phyloP scores from a whole-genome alignment of 2,329 filamentous ascomycete genomes.

The Anthostomella pinea region DNA sequence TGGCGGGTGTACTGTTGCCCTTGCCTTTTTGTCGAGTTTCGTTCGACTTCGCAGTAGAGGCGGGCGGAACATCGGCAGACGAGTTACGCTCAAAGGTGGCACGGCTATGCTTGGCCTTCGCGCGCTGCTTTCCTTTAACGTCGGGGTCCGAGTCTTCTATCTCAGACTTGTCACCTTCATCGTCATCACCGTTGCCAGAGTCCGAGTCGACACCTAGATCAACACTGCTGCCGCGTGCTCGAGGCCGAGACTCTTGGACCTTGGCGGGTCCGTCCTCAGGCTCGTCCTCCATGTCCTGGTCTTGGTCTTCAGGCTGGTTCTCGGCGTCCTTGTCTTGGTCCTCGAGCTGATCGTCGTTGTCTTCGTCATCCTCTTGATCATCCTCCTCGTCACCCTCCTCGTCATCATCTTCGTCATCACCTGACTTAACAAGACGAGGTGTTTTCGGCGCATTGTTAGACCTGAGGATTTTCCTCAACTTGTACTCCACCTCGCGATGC shows the following conservation, averaged over 20 bases:
- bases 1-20: constrained; percentile 1
- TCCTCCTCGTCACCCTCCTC: constrained; percentile 5
- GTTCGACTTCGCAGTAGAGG: constrained; percentile 4
- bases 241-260: no score
- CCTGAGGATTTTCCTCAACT: constrained; percentile 22
- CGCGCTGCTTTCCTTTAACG: constrained; percentile 2
- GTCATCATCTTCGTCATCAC: constrained; percentile 22
- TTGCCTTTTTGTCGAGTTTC: constrained; percentile 3
- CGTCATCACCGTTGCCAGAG: constrained; percentile 3
- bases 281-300: constrained; percentile 7
- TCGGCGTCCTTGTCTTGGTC: constrained; percentile 5
- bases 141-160: constrained; percentile 23
- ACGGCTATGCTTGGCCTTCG: background rate
- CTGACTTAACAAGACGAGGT: constrained; percentile 16
- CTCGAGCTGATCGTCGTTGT: constrained; percentile 7
- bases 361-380: constrained; percentile 4
- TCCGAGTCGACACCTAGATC: constrained; percentile 16
- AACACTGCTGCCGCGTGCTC: constrained; percentile 11
- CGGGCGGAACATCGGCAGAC: constrained; percentile 7
- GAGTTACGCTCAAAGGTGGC: background rate
- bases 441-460: constrained; percentile 13
- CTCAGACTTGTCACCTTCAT: constrained; percentile 9
- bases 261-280: no score
- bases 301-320: constrained; percentile 6
- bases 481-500: constrained; percentile 24